Percentiles rank a stretch among this genome's conserved stretches.
These are phyloP conservation scores for Polyporus tsugae DNA, from an alignment of 1,284 basidiomycete genomes.

Conservation along the genomic window DNA sequence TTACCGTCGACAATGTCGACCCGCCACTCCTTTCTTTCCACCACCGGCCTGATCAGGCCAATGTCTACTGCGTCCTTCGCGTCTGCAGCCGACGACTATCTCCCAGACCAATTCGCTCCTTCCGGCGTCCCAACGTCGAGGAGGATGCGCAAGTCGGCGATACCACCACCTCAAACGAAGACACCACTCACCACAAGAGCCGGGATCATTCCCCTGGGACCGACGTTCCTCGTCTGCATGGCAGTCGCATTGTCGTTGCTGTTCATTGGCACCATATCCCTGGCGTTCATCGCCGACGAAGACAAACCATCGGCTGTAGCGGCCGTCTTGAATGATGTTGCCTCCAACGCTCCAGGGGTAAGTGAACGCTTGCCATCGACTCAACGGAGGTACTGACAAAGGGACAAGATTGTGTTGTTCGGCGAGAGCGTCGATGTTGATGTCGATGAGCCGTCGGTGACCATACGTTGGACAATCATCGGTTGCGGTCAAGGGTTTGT, in stretches of 20 bases:
- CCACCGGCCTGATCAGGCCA: slow-evolving; percentile 41
- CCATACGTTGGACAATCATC: slow-evolving; percentile 64
- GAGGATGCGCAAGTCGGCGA: slow-evolving; percentile 9
- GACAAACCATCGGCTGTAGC: slow-evolving; percentile 53
- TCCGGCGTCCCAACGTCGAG: slow-evolving; percentile 35
- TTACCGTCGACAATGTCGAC: slow-evolving; percentile 37
- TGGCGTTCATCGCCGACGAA: slow-evolving; percentile 57
- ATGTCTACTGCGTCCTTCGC: slow-evolving; percentile 28
- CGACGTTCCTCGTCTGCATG: slow-evolving; percentile 49
- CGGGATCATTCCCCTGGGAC: slow-evolving; percentile 49
- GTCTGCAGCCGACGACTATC: slow-evolving; percentile 25
- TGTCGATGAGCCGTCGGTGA: slow-evolving; percentile 63
- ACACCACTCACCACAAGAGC: slow-evolving; percentile 22
- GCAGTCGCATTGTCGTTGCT: slow-evolving; percentile 51
- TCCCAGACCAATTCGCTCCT: slow-evolving; percentile 28
- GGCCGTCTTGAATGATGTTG: slow-evolving; percentile 51
- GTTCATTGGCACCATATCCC: slow-evolving; percentile 57
- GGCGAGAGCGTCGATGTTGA: slow-evolving; percentile 67
- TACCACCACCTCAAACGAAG: slow-evolving; percentile 2
- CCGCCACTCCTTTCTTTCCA: slow-evolving; percentile 45
- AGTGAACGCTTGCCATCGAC: slow-evolving; percentile 25
- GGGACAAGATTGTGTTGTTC: slow-evolving; percentile 55
- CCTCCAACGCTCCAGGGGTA: slow-evolving; percentile 55
- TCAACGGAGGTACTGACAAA: not conserved
- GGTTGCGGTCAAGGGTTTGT: slow-evolving; percentile 57